phyloP scores from a whole-genome alignment of 202 grass and related monocot species.

The Setaria italica region DNA sequence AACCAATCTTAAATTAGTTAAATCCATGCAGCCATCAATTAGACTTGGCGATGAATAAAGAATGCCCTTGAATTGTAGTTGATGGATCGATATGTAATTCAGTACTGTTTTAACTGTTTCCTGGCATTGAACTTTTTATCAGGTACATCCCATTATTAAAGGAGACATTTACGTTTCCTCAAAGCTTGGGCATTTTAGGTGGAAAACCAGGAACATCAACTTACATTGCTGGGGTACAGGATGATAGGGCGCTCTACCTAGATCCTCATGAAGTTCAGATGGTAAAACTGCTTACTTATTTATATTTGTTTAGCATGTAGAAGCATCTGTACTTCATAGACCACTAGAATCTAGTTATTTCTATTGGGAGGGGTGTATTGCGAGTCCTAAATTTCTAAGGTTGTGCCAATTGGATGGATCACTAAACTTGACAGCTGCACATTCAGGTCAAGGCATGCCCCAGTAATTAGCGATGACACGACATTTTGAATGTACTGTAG shows the following conservation, averaged over 20 bases:
- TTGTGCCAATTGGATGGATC: neutral
- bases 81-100: slow-evolving; percentile 4
- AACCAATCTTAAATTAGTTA: neutral
- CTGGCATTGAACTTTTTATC: slow-evolving; percentile 33
- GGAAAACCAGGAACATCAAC: slow-evolving; percentile 93
- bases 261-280: slow-evolving; percentile 90
- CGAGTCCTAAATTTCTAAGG: neutral
- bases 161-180: slow-evolving; percentile 94
- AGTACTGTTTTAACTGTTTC: neutral
- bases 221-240: slow-evolving; percentile 89
- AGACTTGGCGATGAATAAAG: neutral
- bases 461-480: neutral
- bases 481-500: neutral
- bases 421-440: neutral
- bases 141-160: slow-evolving; percentile 90
- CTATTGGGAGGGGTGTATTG: neutral
- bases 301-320: slow-evolving; percentile 28
- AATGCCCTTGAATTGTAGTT: neutral
- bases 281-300: slow-evolving; percentile 49
- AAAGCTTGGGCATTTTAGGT: slow-evolving; percentile 97
- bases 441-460: neutral
- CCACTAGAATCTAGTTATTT: slow-evolving; percentile 7
- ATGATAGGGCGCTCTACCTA: slow-evolving; percentile 87
- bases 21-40: slow-evolving; percentile 9
- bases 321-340: neutral